These are phyloP conservation scores for Alisma plantagoaquatica DNA, from an alignment of 106 monocot species.

Conservation along the genomic window DNA sequence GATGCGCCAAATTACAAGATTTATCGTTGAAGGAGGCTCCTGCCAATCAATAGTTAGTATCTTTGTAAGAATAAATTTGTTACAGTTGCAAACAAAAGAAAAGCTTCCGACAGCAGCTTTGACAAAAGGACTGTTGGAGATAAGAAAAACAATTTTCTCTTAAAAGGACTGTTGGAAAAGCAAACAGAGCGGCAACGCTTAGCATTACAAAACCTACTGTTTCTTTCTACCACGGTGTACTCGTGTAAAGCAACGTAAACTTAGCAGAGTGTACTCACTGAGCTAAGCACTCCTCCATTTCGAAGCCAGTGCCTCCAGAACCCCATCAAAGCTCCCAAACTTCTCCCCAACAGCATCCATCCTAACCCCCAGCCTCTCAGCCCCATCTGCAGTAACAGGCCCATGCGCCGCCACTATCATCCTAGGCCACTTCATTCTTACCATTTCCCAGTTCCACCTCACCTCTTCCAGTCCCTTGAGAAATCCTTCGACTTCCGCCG, in stretches of 20 bases:
- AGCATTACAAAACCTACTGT: neutral
- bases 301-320: conserved; percentile 36
- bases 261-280: neutral
- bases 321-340: conserved; percentile 47
- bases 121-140: neutral
- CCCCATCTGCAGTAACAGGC: conserved; percentile 58
- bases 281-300: neutral
- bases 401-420: conserved; percentile 59
- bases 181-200: neutral
- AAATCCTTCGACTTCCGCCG: conserved; percentile 72
- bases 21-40: too few relatives aligned
- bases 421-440: conserved; percentile 35
- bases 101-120: neutral
- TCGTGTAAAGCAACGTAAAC: neutral
- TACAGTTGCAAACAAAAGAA: too few relatives aligned
- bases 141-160: neutral
- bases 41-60: too few relatives aligned
- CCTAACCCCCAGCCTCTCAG: conserved; percentile 30
- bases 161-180: neutral
- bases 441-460: conserved; percentile 42
- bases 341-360: conserved; percentile 45
- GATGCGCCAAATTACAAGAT: too few relatives aligned
- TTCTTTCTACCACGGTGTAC: too few relatives aligned
- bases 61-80: too few relatives aligned
- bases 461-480: conserved; percentile 40